Percentiles rank a stretch among this genome's conserved stretches.
These are phyloP conservation scores for Neofusicoccum parvum DNA, from an alignment of 2,329 filamentous ascomycete genomes.

Conservation along the genomic window DNA sequence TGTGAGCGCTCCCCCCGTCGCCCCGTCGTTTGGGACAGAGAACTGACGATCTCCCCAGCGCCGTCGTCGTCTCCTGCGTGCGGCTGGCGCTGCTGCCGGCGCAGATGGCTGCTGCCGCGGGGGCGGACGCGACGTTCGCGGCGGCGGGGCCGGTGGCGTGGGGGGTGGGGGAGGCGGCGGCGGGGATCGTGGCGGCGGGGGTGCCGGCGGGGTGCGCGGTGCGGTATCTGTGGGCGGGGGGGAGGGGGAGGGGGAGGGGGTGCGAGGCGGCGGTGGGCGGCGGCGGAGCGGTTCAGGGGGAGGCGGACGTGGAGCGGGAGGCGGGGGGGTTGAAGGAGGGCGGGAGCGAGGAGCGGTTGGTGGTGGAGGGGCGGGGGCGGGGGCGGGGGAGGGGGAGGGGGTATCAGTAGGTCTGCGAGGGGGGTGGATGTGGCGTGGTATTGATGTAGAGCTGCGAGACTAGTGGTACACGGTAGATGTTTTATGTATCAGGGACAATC, in stretches of 20 bases:
- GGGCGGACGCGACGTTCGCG: slow-evolving; percentile 25
- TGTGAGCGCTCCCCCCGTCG: slow-evolving; percentile 22
- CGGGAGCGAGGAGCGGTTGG: slow-evolving; percentile 25
- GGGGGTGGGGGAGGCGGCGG: slow-evolving; percentile 27
- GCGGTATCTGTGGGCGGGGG: slow-evolving; percentile 24
- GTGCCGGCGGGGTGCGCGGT: slow-evolving; percentile 28
- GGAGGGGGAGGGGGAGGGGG: neutral
- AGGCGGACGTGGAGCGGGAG: neutral
- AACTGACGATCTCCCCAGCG: slow-evolving; percentile 14
- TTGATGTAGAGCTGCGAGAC: neutral
- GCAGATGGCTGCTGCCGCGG: slow-evolving; percentile 18
- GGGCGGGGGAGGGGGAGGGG: neutral
- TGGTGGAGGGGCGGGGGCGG: slow-evolving; percentile 6
- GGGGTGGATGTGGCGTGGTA: slow-evolving; percentile 24
- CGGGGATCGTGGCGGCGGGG: slow-evolving; percentile 27
- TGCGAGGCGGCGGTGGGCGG: slow-evolving; percentile 13
- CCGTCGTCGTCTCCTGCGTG: slow-evolving; percentile 28
- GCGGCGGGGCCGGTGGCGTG: slow-evolving; percentile 29
- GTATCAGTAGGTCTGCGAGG: neutral
- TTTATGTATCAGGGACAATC: too few species aligned
- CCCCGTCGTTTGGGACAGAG: too few species aligned
- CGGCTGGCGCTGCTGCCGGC: slow-evolving; percentile 28
- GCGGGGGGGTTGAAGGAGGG: slow-evolving; percentile 19
- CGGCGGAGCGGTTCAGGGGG: slow-evolving; percentile 2
- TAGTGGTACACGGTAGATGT: neutral